Evolutionary conservation across 345 rosid species (phyloP), one percentile per base, ranked within the genome.

Genomic region (Hevea brasiliensis): DNA sequence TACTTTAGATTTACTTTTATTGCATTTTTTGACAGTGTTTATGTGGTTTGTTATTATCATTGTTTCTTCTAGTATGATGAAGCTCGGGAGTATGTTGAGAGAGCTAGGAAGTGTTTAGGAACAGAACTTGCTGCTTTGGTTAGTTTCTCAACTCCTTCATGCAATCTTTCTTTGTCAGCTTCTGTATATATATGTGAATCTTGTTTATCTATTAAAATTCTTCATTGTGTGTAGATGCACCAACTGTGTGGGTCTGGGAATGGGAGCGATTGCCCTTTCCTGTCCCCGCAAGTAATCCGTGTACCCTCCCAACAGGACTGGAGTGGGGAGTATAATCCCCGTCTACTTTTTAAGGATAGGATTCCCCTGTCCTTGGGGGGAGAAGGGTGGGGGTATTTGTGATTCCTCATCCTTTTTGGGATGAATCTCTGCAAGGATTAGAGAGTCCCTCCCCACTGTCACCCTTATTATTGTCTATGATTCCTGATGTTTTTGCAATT

Each of bases 101-200:
- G 97, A 79, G 97, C 99, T 67, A 84, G 99, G 75, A 92, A 91
- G 81, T 95, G 93, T 85, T 86, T 95, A 73, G 99, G 98, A 72
- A 95, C 99, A 13, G 99, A 92, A 83, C 97, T 95, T 83, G 98
- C 99, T 79, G 99, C 99, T 71, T 84, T 95, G 97, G 99, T 95
- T 76, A 74, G 87, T 87, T 68, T 74, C 69, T 55, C 55, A 42
- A 55, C 69, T 77, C 48, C 57, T 40, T 17, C 37, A 14, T 45
- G 40, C 10, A 47, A 24, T 27, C 13, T 58, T 50, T 66, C 20
- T 18, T 41, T 10, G 9, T 63, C 18, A 40, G 8, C 32, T 32
- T 37, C 35, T 58, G 47, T 55, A 37, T 12, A n/a, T n/a, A n/a
- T n/a, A 24, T 21, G 23, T 26, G 27, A 60, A 67, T 35, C 35